phyloP scores from a whole-genome alignment of 345 rosid species.

The Salix suchowensis region DNA sequence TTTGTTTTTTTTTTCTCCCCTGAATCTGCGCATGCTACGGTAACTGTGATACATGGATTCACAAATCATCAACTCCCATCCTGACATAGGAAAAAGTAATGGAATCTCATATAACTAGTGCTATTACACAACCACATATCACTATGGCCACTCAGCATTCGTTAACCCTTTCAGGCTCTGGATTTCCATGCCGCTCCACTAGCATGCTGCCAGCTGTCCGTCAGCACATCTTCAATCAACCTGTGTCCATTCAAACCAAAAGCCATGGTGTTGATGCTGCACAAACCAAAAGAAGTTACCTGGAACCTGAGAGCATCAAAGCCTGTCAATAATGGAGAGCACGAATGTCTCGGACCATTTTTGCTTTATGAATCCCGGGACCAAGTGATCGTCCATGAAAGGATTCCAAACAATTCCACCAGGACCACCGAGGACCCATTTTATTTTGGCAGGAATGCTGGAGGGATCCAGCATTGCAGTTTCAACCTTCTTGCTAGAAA shows the following conservation, averaged over 20 bases:
- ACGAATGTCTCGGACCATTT: slow-evolving; percentile 49
- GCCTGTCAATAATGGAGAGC: slow-evolving; percentile 23
- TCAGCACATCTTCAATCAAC: neutral
- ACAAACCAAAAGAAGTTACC: neutral
- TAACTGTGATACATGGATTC: too few species aligned
- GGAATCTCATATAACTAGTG: neutral
- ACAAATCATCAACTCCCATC: neutral
- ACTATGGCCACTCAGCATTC: neutral
- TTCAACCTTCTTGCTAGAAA: slow-evolving; percentile 5
- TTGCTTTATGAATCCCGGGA: slow-evolving; percentile 37
- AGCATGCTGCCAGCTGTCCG: neutral
- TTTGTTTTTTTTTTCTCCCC: too few species aligned
- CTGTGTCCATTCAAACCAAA: neutral
- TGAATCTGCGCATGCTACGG: too few species aligned
- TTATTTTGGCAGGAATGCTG: slow-evolving; percentile 38
- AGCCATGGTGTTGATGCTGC: neutral
- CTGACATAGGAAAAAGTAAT: neutral
- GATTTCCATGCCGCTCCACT: neutral
- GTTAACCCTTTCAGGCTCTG: neutral
- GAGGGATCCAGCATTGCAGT: slow-evolving; percentile 11
- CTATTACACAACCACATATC: neutral
- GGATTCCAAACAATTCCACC: slow-evolving; percentile 39
- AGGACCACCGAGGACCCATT: slow-evolving; percentile 56
- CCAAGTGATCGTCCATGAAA: slow-evolving; percentile 30
- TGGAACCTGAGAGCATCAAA: slow-evolving; percentile 8